Conservation (phyloP, 2,329 filamentous ascomycete species). For the Didymellaceae sp. region DNA sequence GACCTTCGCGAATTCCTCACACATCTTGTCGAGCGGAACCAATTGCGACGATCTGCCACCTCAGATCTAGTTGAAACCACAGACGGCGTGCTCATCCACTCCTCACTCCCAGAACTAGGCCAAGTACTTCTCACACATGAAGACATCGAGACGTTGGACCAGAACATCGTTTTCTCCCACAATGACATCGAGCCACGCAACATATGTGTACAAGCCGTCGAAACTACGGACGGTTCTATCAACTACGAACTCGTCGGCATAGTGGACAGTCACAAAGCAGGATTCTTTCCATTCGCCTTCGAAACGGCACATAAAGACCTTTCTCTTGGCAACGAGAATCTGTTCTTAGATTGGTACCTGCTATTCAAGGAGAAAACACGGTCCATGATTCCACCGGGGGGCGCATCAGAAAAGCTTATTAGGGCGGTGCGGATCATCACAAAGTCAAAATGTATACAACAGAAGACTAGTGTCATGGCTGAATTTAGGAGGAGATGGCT, state of each 20-base stretch:
- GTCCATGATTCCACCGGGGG: constrained; percentile 4
- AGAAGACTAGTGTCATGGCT: constrained; percentile 14
- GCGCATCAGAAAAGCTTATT: constrained; percentile 6
- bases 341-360: constrained; percentile 14
- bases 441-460: constrained; percentile 12
- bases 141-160: not conserved
- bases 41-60: constrained; percentile 6
- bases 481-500: constrained; percentile 12
- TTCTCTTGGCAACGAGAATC: constrained; percentile 11
- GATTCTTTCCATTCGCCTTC: constrained; percentile 12
- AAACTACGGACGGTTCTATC: not conserved
- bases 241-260: constrained; percentile 12
- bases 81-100: constrained; percentile 9
- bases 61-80: constrained; percentile 13
- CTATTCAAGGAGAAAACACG: constrained; percentile 11
- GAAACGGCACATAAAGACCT: constrained; percentile 16
- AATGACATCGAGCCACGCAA: constrained; percentile 15
- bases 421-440: constrained; percentile 12
- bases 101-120: constrained; percentile 9
- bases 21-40: constrained; percentile 10
- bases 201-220: constrained; percentile 2
- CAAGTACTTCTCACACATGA: constrained; percentile 12
- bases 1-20: constrained; percentile 10
- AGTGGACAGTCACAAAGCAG: constrained; percentile 10
- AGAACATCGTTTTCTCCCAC: constrained; percentile 10